Base-by-base conservation (phyloP, 495 filamentous ascomycete genomes). In the Xylaria telfairii region DNA sequence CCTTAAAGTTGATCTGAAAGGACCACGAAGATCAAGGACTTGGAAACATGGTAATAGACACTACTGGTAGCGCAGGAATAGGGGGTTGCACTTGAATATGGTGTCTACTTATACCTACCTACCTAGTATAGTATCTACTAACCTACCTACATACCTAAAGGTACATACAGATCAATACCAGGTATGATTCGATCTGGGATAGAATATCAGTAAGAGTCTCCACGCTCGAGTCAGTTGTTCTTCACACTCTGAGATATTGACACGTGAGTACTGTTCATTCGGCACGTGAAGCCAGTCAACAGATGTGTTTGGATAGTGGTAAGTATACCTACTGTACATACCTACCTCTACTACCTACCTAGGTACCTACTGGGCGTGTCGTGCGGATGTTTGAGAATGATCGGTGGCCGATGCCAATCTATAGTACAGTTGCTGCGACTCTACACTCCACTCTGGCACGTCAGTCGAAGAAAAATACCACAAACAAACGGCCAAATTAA, bases 401-500 rank as follows among this genome's bases (percentile, higher is more conserved):
- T 30, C 26, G 51, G 12, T 30, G 9, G 28, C 49, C 7, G 24
- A 53, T 8, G 51, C 24, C 13, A 54, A 26, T 6, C 26, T 54
- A 30, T 53, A 53, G 3, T 53, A 53, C 24, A 19, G n/a, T n/a
- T 26, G 15, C 49, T 30, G 49, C 5, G 21, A 54, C 9, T 28
- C 51, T 54, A 28, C 51, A 30, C 51, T 54, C 32, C 56, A 37
- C 56, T 2, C n/a, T 37, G 32, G 56, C 32, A 59, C 32, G n/a
- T 10, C 56, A 37, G 30, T 32, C 8, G 56, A 59, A 37, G 3
- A 21, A 37, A 26, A 46, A n/a, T 26, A 46, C 26, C 51, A 46
- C 19, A 46, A 41, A 28, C 60, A 63, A 63, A 46, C 21, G 60
- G 41, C 26, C 24, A 63, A 17, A 63, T 46, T 46, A 17, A 63